A percentile compares a stretch with the other conserved stretches of the same genome.
Conservation (phyloP, 2,329 filamentous ascomycete genomes). For the Aspergillus sp. region DNA sequence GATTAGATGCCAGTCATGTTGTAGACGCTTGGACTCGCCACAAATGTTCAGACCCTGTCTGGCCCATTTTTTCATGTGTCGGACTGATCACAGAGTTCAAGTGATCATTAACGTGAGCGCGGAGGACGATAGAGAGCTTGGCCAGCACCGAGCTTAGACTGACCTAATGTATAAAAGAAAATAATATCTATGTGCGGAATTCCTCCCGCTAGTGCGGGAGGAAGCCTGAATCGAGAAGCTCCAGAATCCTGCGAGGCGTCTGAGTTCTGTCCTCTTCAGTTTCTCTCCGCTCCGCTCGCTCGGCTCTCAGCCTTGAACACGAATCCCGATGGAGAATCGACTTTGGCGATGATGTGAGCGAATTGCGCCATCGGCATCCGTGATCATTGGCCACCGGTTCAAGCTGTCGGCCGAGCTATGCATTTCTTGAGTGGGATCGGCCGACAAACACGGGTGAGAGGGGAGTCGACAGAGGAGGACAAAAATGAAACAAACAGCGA, state of each 20-base stretch:
- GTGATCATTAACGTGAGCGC: not conserved
- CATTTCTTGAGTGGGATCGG: slow-evolving; percentile 25
- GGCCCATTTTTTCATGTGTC: not conserved
- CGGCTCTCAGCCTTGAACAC: not conserved
- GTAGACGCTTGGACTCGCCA: not conserved
- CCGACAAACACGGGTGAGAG: slow-evolving; percentile 26
- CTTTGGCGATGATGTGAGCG: slow-evolving; percentile 20
- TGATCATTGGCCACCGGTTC: slow-evolving; percentile 32
- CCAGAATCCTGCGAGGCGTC: not conserved
- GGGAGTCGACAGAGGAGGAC: not conserved
- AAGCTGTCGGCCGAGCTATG: slow-evolving; percentile 31
- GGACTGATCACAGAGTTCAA: not conserved
- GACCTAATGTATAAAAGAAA: not conserved
- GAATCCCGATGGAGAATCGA: not conserved
- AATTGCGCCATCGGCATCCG: slow-evolving; percentile 38
- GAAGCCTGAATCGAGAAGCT: not conserved
- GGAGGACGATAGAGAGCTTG: not conserved
- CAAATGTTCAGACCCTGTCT: not conserved
- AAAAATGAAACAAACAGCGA: not conserved
- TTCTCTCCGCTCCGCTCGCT: not conserved
- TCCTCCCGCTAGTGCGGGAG: not conserved
- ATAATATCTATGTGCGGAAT: not conserved
- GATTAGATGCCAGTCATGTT: slow-evolving; percentile 4
- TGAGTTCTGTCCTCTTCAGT: not conserved
- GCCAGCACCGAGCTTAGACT: not conserved